phyloP scores from a whole-genome alignment of 2,329 filamentous ascomycete genomes.

The Colletotrichum salicis region DNA sequence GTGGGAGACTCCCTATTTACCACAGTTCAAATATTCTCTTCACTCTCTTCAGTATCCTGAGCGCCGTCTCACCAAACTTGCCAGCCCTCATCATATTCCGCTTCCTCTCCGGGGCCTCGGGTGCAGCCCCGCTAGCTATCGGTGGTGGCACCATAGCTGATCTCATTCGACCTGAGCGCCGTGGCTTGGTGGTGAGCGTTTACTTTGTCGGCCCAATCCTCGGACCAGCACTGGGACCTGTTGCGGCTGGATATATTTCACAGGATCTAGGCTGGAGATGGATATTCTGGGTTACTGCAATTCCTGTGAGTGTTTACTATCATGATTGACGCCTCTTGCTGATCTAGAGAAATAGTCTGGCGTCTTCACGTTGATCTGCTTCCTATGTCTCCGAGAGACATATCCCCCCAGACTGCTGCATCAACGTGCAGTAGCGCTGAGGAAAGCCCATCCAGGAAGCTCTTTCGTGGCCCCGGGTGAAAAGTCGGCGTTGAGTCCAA shows the following conservation, averaged over 20 bases:
- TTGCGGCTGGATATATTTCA: not conserved
- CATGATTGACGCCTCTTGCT: not conserved
- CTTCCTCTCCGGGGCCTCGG: not conserved
- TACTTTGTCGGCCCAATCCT: not conserved
- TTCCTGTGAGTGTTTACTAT: not conserved
- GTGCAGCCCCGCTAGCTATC: not conserved
- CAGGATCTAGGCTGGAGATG: not conserved
- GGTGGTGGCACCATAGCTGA: not conserved
- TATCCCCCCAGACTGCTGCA: not conserved
- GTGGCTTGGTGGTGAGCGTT: not conserved
- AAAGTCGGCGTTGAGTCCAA: not conserved
- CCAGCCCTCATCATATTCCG: not conserved
- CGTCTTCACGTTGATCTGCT: not conserved
- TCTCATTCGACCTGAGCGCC: not conserved
- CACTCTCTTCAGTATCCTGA: slow-evolving; percentile 48
- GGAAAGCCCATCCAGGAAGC: not conserved
- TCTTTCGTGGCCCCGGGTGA: not conserved
- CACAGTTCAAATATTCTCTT: slow-evolving; percentile 58
- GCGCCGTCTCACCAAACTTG: slow-evolving; percentile 25
- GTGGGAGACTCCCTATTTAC: slow-evolving; percentile 63
- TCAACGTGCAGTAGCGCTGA: not conserved
- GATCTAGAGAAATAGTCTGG: not conserved
- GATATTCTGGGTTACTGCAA: not conserved
- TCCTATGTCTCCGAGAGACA: not conserved
- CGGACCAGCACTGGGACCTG: not conserved